phyloP scores from a whole-genome alignment of 192 early-diverging fungal species.

The Umbelopsis vinacea region DNA sequence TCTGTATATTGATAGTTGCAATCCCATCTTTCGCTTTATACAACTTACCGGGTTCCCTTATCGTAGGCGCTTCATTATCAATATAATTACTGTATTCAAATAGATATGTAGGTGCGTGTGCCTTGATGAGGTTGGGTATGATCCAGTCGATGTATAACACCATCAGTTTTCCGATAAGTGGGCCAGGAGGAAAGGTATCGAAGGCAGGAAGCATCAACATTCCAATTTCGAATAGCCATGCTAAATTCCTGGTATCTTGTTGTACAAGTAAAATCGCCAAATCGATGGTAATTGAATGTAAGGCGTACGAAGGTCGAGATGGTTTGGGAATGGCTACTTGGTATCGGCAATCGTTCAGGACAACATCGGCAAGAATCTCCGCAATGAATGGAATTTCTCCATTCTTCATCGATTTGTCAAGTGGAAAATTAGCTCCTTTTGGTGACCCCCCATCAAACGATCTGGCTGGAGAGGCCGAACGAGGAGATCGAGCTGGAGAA shows the following conservation, averaged over 20 bases:
- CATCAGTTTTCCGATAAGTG: conserved; percentile 45
- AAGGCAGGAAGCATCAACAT: conserved; percentile 56
- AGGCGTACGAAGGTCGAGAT: conserved; percentile 51
- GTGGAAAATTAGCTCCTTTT: neutral
- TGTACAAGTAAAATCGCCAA: conserved; percentile 45
- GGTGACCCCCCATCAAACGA: conserved; percentile 17
- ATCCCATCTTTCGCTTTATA: neutral
- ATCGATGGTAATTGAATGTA: conserved; percentile 57
- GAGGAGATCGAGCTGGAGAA: conserved; percentile 28
- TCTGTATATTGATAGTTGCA: too few relatives aligned
- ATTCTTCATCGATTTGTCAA: neutral
- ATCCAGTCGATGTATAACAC: conserved; percentile 50
- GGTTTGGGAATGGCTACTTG: conserved; percentile 48
- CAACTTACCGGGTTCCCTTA: neutral
- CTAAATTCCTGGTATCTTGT: conserved; percentile 32
- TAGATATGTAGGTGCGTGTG: neutral
- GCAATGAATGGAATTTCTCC: conserved; percentile 37
- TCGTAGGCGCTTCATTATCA: neutral
- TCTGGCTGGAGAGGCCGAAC: neutral
- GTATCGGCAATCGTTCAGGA: conserved; percentile 62
- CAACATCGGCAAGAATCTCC: conserved; percentile 50
- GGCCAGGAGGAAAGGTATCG: conserved; percentile 46
- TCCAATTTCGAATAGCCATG: conserved; percentile 57
- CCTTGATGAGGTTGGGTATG: conserved; percentile 46
- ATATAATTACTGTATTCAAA: neutral